phyloP scores from a whole-genome alignment of 345 rosid species.

The Eucalyptus victrix region DNA sequence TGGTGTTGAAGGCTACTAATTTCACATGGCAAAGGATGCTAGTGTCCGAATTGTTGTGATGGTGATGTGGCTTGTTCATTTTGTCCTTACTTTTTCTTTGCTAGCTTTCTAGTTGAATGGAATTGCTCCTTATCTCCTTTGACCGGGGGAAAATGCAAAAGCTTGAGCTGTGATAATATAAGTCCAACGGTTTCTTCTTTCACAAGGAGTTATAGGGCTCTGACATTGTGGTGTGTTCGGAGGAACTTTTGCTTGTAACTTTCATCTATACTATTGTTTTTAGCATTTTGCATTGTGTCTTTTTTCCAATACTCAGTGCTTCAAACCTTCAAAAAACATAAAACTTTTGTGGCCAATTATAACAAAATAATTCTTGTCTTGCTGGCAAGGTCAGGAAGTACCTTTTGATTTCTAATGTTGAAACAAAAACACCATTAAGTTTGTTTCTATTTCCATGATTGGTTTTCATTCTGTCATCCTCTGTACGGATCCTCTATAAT shows the following conservation, averaged over 20 bases:
- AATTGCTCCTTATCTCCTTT: not conserved
- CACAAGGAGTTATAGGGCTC: fast-evolving
- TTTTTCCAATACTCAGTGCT: no score
- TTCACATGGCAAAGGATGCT: not conserved
- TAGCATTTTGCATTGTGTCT: not conserved
- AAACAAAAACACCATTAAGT: not conserved
- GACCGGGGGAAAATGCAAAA: not conserved
- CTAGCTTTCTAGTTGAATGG: not conserved
- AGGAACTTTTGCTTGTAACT: not conserved
- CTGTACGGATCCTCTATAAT: no score
- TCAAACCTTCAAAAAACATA: no score
- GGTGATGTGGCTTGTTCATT: not conserved
- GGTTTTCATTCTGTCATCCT: not conserved
- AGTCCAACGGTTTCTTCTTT: no score
- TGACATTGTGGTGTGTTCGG: not conserved
- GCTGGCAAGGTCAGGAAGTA: not conserved
- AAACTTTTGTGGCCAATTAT: not conserved
- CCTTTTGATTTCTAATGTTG: not conserved
- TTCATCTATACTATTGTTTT: not conserved
- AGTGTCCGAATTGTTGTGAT: not conserved
- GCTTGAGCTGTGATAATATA: not conserved
- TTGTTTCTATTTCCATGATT: not conserved
- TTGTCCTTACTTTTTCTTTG: not conserved
- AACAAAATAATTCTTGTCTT: no score
- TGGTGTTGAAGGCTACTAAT: not conserved